Evolutionary conservation across 2,329 filamentous ascomycete genomes (phyloP), one percentile per base, ranked within the genome.

Genomic region (Fusarium neocosmosporiellum): DNA sequence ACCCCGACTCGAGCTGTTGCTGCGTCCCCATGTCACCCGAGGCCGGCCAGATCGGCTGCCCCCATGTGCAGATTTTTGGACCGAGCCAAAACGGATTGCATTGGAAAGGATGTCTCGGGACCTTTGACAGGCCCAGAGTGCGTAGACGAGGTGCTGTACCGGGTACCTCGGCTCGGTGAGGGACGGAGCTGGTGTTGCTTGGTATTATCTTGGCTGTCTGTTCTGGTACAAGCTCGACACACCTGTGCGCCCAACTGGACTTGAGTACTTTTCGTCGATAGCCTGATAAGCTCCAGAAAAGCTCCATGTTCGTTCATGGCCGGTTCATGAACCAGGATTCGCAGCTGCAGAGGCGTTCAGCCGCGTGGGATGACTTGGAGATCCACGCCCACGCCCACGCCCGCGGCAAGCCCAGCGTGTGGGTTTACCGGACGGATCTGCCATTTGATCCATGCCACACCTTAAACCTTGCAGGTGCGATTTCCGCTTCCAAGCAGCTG

Each of bases 1-100:
- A 53, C 46, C 46, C 46, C 46, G 43, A 48, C 22, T 48, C 7
- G 7, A 48, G 37, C 18, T 41, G n/a, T 27, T 7, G 27, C 27
- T 27, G 10, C 14, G 14, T 48, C 43, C 41, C 43, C 43, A 48
- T 31, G 46, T 57, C 54, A 36, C 54, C 54, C 31, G 33, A 57
- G 54, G 54, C 65, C 65, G 53, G 65, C 62, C 39, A 67, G 65
- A 64, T 67, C 59, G 61, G 36, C 61, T 53, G 46, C 34, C 27
- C 57, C 37, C 57, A 43, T 59, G 57, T 59, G 37, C 57, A 59
- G 57, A 55, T 55, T 55, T 55, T 55, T 55, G 31, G 41, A 18
- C 54, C 34, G 46, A 50, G 24, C 24, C 46, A 50, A 50, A 50
- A 50, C 18, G 16, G 46, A 29, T 29, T 50, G 31, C 22, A 27